Conservation (phyloP, 495 filamentous ascomycete genomes). For the Jackrogersella minutella region DNA sequence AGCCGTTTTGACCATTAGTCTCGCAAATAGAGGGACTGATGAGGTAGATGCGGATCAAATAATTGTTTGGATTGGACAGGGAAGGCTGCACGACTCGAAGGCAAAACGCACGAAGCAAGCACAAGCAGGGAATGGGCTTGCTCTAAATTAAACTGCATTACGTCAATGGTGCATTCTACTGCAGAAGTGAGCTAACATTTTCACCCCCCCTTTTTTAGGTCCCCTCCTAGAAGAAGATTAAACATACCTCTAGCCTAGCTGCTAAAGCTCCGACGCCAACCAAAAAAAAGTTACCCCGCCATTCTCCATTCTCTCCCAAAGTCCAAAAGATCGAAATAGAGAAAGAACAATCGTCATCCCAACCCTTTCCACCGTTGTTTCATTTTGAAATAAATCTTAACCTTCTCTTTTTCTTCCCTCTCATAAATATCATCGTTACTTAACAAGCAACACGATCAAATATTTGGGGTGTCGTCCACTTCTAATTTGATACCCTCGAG, state of each 20-base stretch:
- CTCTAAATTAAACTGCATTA: conserved; percentile 41
- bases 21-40: conserved; percentile 17
- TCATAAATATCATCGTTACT: not conserved
- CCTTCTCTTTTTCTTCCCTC: conserved; percentile 41
- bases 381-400: conserved; percentile 33
- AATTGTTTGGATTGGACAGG: conserved; percentile 8
- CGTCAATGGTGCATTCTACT: conserved; percentile 43
- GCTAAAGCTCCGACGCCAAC: conserved; percentile 34
- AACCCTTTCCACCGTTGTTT: conserved; percentile 1
- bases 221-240: not conserved
- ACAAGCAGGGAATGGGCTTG: conserved; percentile 22
- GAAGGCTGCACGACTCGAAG: conserved; percentile 14
- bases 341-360: conserved; percentile 29
- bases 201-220: conserved; percentile 29
- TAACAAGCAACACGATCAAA: not conserved
- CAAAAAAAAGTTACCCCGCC: conserved; percentile 41
- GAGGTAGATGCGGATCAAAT: conserved; percentile 20
- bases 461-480: not conserved
- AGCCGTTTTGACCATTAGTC: conserved; percentile 14
- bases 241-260: conserved; percentile 28
- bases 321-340: conserved; percentile 6
- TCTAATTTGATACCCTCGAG: not conserved
- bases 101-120: conserved; percentile 21
- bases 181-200: conserved; percentile 34
- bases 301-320: conserved; percentile 26